A percentile compares a stretch with the other conserved stretches of the same genome.
These are phyloP conservation scores for Ramaria sp. DNA, from an alignment of 768 basidiomycete genomes.

Conservation along the genomic window DNA sequence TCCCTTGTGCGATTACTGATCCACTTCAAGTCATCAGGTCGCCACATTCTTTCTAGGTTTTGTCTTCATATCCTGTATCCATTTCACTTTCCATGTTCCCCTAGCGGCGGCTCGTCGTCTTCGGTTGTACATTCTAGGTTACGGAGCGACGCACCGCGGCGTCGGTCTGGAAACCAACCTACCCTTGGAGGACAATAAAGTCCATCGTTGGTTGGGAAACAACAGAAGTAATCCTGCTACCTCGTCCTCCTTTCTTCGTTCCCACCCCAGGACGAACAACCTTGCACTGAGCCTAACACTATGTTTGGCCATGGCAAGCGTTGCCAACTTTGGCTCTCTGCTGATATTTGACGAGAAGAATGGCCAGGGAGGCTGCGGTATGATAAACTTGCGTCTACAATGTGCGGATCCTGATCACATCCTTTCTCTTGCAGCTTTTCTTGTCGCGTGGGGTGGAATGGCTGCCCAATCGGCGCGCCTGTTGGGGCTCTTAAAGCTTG, in stretches of 20 bases:
- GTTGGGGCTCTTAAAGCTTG: slow-evolving; percentile 28
- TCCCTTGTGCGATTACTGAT: background rate
- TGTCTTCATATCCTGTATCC: slow-evolving; percentile 26
- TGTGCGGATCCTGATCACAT: background rate
- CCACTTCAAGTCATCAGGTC: slow-evolving; percentile 22
- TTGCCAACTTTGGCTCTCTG: slow-evolving; percentile 22
- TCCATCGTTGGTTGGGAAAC: background rate
- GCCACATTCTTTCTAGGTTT: slow-evolving; percentile 31
- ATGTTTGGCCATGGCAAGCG: slow-evolving; percentile 21
- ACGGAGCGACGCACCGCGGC: background rate
- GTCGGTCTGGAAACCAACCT: background rate
- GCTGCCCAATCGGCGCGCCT: slow-evolving; percentile 27
- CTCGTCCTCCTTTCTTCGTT: background rate
- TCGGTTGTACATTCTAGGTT: background rate
- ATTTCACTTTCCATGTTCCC: slow-evolving; percentile 17
- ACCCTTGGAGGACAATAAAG: background rate
- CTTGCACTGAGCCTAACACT: slow-evolving; percentile 18
- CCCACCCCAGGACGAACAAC: slow-evolving; percentile 4
- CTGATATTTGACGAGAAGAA: slow-evolving; percentile 16
- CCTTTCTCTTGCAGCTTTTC: slow-evolving; percentile 23
- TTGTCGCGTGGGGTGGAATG: slow-evolving; percentile 35
- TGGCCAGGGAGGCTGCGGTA: slow-evolving; percentile 18
- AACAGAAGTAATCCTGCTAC: background rate
- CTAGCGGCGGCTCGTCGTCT: background rate
- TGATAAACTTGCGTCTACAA: slow-evolving; percentile 1